Conservation (phyloP, 2,329 filamentous ascomycete genomes). For the Seiridium unicorne region DNA sequence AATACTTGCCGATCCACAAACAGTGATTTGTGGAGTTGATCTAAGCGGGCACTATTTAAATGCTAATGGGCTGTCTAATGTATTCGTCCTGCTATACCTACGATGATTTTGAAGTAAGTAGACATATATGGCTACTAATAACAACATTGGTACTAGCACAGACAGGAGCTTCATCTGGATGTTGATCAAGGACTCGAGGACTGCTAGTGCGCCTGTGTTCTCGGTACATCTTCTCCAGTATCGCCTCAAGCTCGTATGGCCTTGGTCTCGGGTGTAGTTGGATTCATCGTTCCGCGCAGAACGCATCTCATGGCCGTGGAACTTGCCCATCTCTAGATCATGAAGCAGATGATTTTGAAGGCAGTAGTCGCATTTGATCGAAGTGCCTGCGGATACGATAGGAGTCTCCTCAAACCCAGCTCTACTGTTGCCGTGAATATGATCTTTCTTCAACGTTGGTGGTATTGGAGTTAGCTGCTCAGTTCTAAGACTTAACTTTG, state of each 20-base stretch:
- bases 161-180: background rate
- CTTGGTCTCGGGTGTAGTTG: background rate
- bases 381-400: background rate
- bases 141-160: background rate
- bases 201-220: background rate
- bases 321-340: background rate
- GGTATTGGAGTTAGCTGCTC: background rate
- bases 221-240: background rate
- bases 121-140: background rate
- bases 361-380: background rate
- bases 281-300: background rate
- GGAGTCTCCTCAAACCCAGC: background rate
- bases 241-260: background rate
- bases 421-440: background rate
- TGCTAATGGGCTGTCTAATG: too few species aligned
- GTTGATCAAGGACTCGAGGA: background rate
- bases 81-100: background rate
- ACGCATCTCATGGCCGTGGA: background rate
- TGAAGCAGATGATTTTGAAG: background rate
- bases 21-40: too few species aligned
- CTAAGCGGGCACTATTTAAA: too few species aligned
- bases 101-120: background rate
- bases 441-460: background rate
- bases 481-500: background rate
- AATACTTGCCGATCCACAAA: background rate